Conservation (phyloP, 768 basidiomycete species). For the Russula sp. region DNA sequence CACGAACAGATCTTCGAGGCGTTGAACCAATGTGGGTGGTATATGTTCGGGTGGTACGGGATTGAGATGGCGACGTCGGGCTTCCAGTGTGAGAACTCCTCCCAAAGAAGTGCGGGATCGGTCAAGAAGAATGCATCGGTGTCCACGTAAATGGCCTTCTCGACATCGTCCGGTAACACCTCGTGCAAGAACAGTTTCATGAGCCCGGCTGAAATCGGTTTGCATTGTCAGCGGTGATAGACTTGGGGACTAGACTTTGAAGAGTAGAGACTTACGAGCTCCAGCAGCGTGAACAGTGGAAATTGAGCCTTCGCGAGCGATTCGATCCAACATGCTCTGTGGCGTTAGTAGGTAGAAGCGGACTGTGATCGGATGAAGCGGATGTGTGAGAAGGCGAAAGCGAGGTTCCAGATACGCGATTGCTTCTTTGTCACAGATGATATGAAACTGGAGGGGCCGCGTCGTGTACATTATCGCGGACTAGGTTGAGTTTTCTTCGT, state of each 20-base stretch:
- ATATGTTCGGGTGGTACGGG: conserved; percentile 46
- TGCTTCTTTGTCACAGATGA: conserved; percentile 47
- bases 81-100: conserved; percentile 39
- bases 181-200: conserved; percentile 56
- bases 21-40: conserved; percentile 43
- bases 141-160: conserved; percentile 50
- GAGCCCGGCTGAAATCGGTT: conserved; percentile 41
- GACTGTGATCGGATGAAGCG: conserved; percentile 40
- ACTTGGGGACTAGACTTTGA: not conserved
- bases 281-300: conserved; percentile 49
- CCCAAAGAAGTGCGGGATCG: conserved; percentile 48
- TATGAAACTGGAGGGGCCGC: conserved; percentile 43
- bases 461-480: conserved; percentile 43
- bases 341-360: conserved; percentile 44
- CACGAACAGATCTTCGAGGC: conserved; percentile 51
- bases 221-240: not conserved
- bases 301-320: conserved; percentile 47
- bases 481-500: conserved; percentile 27
- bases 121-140: conserved; percentile 51
- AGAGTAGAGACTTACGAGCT: conserved; percentile 38
- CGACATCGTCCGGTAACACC: conserved; percentile 44
- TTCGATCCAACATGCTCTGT: conserved; percentile 44
- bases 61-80: conserved; percentile 43
- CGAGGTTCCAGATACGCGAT: conserved; percentile 42
- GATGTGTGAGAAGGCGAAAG: conserved; percentile 41